Base-by-base conservation (phyloP, 768 basidiomycete genomes). In the Mycena albidolilacea region DNA sequence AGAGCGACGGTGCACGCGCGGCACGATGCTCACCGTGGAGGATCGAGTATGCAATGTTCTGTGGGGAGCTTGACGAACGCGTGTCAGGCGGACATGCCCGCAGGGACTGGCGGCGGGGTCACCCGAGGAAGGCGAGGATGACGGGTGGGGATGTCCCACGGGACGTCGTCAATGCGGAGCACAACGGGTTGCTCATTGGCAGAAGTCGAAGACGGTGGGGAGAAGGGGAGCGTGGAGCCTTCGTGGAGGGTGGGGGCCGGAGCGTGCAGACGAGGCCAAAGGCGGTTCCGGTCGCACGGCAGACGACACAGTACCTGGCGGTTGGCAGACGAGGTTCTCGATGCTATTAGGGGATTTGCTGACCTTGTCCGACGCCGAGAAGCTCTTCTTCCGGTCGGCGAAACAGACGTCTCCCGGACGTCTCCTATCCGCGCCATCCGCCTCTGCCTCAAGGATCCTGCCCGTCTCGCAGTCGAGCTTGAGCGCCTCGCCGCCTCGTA, bases 101-200 rank as follows among this genome's bases (percentile, higher is more conserved):
- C 90, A 88, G 66, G 87, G 85, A 30, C 91, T 83, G 17, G 92
- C 92, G 64, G 87, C 85, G n/a, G 91, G 19, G 92, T 91, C 70
- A 93, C 92, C 88, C 90, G 67, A 94, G 81, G 93, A 93, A 96
- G 8, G 84, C 81, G 11, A 80, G 81, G 64, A 95, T 93, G 67
- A 89, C 90, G 21, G 89, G 87, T 7, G 95, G 95, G 0, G 95
- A 96, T 95, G 79, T 96, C 95, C 95, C 95, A 96, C 62, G 95
- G 95, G 66, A 96, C 94, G 77, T 96, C 95, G 79, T 96, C 95
- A 75, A 96, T 93, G 35, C 95, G 86, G 55, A 96, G 86, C 14
- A 96, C 94, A 39, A 91, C 85, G 30, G 87, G 83, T 44, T 90
- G 87, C 48, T 64, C 74, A 64, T 71, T 74, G 15, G 41, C 21